Evolutionary conservation across 2,329 filamentous ascomycete genomes (phyloP).

Genomic region (Colletotrichum tamarilloi): DNA sequence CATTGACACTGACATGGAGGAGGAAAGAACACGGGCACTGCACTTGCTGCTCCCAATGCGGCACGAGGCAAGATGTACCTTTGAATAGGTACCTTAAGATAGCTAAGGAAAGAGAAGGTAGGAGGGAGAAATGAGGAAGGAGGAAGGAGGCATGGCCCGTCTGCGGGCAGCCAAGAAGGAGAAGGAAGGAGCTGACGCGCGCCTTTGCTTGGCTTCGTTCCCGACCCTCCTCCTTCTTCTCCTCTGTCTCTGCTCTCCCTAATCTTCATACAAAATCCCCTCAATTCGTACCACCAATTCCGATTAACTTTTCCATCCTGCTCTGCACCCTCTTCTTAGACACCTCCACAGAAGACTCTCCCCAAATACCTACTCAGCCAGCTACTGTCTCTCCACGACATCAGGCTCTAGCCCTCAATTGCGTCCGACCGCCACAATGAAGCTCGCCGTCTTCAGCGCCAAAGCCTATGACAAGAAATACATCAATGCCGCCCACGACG

Average conservation of each 20-base stretch:
- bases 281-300: not conserved
- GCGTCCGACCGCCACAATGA: conserved; percentile 51
- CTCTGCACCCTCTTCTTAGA: too few relatives aligned
- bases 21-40: not conserved
- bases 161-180: not conserved
- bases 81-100: not conserved
- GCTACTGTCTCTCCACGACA: not conserved
- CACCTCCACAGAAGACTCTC: too few relatives aligned
- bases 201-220: not conserved
- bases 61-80: not conserved
- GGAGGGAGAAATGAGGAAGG: not conserved
- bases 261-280: not conserved
- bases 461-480: conserved; percentile 72
- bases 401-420: not conserved
- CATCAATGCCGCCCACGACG: conserved; percentile 53
- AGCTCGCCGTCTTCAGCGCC: conserved; percentile 72
- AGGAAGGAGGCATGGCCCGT: not conserved
- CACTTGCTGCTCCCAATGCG: not conserved
- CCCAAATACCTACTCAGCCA: not conserved
- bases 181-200: not conserved
- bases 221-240: not conserved
- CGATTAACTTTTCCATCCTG: not conserved
- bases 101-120: not conserved
- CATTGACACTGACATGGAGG: not conserved
- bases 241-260: not conserved